Evolutionary conservation across 371 early-diverging fungal genomes (phyloP), one percentile per base, ranked within the genome.

Genomic region (Syncephalastrum racemosum): DNA sequence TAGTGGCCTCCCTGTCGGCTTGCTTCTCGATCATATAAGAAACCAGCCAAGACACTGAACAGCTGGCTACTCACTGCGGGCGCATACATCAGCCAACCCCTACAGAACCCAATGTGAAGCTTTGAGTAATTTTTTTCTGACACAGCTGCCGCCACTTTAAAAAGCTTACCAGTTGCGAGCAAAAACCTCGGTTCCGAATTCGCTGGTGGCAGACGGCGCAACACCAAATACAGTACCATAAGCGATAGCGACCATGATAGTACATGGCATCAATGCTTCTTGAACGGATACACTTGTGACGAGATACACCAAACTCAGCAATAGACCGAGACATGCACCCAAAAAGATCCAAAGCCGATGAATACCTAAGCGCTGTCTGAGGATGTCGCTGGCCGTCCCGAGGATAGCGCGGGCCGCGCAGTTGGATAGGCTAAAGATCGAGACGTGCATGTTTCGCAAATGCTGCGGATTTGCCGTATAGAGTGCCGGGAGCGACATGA

Each of bases 121-220:
- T 31, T 27, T 50, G 27, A 10, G 23, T 24, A 49, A 36, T 3
- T 24, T 3, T 24, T 27, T 49, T 16, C 39, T 24, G 39, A 31
- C 10, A 31, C 2, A 2, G 36, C 12, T 8, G 12, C 10, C 12
- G 36, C 36, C 36, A 31, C 12, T 31, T 31, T 31, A 12, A 31
- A 12, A 31, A 39, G 44, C 31, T 58, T 54, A 66, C 66, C 78
- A 78, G 49, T 72, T 78, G 18, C 72, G 72, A 48, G 68, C 78
- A 70, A 78, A 78, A 6, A 78, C 78, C 63, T 71, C 54, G 19
- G 64, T 62, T 18, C 74, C 78, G 31, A 78, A 72, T 56, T 78
- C 78, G 39, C 69, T 65, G 12, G 72, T 65, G 4, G 64, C 67
- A 12, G 74, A 74, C 6, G 78, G 78, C 15, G 71, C 68, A 45